Percentiles rank a stretch among this genome's conserved stretches.
Evolutionary conservation across 2,329 filamentous ascomycete genomes (phyloP).

Genomic region (Pseudogymnoascus sp.): DNA sequence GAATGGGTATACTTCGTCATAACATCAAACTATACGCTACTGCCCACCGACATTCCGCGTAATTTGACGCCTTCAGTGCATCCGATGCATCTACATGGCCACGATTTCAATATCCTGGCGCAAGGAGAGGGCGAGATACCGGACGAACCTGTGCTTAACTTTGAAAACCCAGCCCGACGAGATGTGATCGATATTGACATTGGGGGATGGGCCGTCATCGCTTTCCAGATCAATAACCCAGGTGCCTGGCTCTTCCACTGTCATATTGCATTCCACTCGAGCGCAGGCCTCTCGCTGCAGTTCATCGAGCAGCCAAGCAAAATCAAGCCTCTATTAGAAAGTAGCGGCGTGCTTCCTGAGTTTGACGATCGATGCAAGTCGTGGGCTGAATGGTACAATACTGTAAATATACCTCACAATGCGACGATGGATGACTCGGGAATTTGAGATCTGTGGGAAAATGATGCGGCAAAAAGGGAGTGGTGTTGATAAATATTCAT

Average conservation of each 20-base stretch:
- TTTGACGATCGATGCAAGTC: no score
- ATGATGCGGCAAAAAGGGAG: no score
- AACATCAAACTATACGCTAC: not conserved
- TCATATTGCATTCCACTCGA: constrained; percentile 45
- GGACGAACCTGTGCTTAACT: constrained; percentile 23
- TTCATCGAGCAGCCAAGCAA: constrained; percentile 35
- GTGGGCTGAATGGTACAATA: no score
- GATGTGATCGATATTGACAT: constrained; percentile 42
- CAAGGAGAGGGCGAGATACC: constrained; percentile 39
- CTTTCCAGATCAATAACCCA: constrained; percentile 28
- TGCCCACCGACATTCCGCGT: constrained; percentile 8
- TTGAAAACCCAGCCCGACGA: constrained; percentile 44
- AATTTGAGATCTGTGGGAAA: no score
- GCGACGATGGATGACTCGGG: no score
- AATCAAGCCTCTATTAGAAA: not conserved
- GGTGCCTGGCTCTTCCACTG: constrained; percentile 30
- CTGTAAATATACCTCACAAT: no score
- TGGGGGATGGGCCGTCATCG: constrained; percentile 26
- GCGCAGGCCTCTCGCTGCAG: constrained; percentile 44
- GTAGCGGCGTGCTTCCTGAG: no score
- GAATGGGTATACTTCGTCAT: constrained; percentile 28
- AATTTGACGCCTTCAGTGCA: constrained; percentile 17
- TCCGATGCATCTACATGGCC: constrained; percentile 43
- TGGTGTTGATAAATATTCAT: no score
- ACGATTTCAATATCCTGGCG: constrained; percentile 41